Evolutionary conservation across 257 asterid species (phyloP).

Genomic region (Solanum paucissectum): DNA sequence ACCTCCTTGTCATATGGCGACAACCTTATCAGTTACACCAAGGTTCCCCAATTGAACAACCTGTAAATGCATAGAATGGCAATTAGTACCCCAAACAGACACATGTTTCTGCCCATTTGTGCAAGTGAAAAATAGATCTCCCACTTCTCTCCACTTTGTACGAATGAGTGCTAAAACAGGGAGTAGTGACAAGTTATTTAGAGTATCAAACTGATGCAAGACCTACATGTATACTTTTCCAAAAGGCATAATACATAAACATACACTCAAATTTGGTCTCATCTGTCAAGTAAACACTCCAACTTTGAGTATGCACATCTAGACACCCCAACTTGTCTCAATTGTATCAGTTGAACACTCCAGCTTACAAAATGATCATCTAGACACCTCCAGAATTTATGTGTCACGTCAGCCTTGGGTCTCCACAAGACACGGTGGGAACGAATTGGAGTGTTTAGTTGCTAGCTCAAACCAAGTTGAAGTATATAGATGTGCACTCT

Average conservation of each 20-base stretch:
- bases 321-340: neutral
- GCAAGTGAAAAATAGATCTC: neutral
- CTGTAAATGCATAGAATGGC: neutral
- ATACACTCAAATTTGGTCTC: neutral
- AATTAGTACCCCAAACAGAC: neutral
- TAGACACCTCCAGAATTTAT: neutral
- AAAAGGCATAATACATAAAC: neutral
- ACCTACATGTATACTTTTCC: neutral
- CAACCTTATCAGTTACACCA: neutral
- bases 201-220: neutral
- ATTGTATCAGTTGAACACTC: neutral
- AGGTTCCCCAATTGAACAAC: neutral
- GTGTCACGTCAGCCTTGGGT: neutral
- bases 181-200: neutral
- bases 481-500: neutral
- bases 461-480: neutral
- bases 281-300: neutral
- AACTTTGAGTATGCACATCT: neutral
- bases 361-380: neutral
- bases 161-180: neutral
- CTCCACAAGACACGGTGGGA: neutral
- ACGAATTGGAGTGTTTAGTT: neutral
- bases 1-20: neutral
- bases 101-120: neutral
- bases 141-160: neutral